These are phyloP conservation scores for Pinus taeda DNA, from an alignment of 75 land plant species.

Conservation along the genomic window DNA sequence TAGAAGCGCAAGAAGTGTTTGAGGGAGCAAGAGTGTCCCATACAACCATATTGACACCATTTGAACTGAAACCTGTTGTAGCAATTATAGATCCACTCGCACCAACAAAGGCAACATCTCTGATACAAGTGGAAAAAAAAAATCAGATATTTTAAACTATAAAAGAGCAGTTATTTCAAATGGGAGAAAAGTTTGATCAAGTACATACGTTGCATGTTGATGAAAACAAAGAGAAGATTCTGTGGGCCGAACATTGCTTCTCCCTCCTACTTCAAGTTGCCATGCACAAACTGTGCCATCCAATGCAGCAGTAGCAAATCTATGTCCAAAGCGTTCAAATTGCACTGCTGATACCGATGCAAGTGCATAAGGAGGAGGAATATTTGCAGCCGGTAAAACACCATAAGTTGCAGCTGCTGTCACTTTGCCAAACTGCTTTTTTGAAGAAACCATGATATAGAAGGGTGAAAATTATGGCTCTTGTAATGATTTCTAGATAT, in stretches of 20 bases:
- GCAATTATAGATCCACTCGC: constrained; percentile 83
- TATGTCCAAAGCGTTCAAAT: constrained; percentile 86
- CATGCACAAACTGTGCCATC: constrained; percentile 96
- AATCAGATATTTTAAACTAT: background rate
- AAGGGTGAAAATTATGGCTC: background rate
- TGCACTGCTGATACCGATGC: constrained; percentile 81
- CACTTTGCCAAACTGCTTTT: constrained; percentile 77
- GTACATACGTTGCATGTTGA: constrained; percentile 77
- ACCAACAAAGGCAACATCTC: constrained; percentile 85
- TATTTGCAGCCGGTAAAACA: constrained; percentile 92
- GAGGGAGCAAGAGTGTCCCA: constrained; percentile 98
- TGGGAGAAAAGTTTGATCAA: background rate
- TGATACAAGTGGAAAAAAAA: constrained; percentile 18
- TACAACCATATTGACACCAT: constrained; percentile 70
- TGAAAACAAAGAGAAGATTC: constrained; percentile 81
- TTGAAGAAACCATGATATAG: background rate
- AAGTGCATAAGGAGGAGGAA: constrained; percentile 93
- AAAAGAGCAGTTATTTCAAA: constrained; percentile 1
- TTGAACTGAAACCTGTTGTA: constrained; percentile 72
- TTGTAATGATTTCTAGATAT: background rate
- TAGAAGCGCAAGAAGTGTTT: constrained; percentile 66
- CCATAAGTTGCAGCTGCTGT: constrained; percentile 95
- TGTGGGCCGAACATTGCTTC: constrained; percentile 80
- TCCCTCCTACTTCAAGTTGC: constrained; percentile 98
- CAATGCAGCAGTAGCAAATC: constrained; percentile 80